Conservation (phyloP, 2,329 filamentous ascomycete species). For the Apiospora kogelbergensis region DNA sequence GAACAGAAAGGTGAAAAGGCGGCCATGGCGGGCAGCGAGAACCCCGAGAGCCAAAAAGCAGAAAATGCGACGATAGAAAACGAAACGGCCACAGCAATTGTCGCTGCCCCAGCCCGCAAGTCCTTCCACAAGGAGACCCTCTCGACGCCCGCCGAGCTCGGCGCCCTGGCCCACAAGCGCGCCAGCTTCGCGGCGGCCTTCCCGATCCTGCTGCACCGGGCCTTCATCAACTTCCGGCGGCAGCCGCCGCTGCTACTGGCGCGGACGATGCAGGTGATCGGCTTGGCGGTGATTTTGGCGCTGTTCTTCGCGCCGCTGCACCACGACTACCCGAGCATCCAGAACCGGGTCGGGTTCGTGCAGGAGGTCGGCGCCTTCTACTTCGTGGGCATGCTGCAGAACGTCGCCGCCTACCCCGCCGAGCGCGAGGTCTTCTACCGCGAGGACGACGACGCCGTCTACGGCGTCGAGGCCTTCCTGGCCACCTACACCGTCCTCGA, state of each 20-base stretch:
- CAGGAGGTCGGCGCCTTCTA: conserved; percentile 72
- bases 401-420: conserved; percentile 70
- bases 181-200: conserved; percentile 63
- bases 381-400: conserved; percentile 78
- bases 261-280: conserved; percentile 66
- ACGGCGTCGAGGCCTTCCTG: conserved; percentile 70
- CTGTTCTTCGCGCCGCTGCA: conserved; percentile 72
- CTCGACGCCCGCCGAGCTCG: conserved; percentile 70
- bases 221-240: conserved; percentile 66
- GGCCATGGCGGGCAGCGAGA: no score
- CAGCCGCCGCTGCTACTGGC: conserved; percentile 65
- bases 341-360: conserved; percentile 72
- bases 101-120: conserved; percentile 33
- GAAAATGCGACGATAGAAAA: not conserved
- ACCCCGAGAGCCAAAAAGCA: not conserved
- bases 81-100: conserved; percentile 10
- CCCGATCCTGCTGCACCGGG: conserved; percentile 66
- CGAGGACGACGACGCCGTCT: conserved; percentile 73
- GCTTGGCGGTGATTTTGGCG: conserved; percentile 61
- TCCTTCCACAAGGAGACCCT: conserved; percentile 46
- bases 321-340: conserved; percentile 67
- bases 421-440: conserved; percentile 77
- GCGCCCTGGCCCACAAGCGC: conserved; percentile 63
- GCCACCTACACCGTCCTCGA: conserved; percentile 69
- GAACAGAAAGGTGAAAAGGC: conserved; percentile 19